Evolutionary conservation across 1,284 basidiomycete species (phyloP).

Genomic region (Pascua sp.): DNA sequence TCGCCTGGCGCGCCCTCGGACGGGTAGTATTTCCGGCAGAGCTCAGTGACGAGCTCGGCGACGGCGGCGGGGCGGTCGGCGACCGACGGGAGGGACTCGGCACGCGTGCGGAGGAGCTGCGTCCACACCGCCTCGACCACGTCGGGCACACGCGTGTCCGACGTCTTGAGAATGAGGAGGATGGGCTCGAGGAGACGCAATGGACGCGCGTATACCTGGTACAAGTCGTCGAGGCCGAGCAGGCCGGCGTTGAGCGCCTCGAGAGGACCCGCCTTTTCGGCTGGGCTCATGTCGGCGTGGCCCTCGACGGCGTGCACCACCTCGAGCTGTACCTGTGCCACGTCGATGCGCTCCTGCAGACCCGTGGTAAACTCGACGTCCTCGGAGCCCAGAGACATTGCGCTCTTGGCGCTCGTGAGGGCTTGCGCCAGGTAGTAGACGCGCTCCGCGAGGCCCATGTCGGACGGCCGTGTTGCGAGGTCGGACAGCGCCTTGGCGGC

Average conservation of each 20-base stretch:
- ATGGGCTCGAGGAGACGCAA: slow-evolving; percentile 80
- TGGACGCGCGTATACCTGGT: slow-evolving; percentile 81
- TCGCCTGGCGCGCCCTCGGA: slow-evolving; percentile 61
- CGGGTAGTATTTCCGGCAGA: slow-evolving; percentile 81
- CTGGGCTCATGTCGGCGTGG: slow-evolving; percentile 45
- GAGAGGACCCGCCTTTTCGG: slow-evolving; percentile 60
- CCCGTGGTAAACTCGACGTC: slow-evolving; percentile 90
- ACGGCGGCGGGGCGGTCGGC: slow-evolving; percentile 18
- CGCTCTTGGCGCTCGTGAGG: slow-evolving; percentile 91
- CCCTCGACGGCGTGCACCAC: slow-evolving; percentile 54
- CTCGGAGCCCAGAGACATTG: slow-evolving; percentile 66
- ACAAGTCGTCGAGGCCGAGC: slow-evolving; percentile 61
- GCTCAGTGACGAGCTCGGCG: slow-evolving; percentile 57
- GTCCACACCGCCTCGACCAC: slow-evolving; percentile 84
- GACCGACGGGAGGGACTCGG: neutral
- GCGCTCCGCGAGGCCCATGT: slow-evolving; percentile 65
- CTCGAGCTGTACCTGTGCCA: slow-evolving; percentile 93
- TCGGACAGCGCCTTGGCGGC: slow-evolving; percentile 84
- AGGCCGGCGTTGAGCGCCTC: slow-evolving; percentile 57
- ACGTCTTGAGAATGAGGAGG: slow-evolving; percentile 86
- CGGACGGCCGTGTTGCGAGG: slow-evolving; percentile 76
- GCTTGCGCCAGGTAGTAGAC: slow-evolving; percentile 89
- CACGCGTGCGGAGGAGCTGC: slow-evolving; percentile 73
- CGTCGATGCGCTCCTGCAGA: slow-evolving; percentile 93
- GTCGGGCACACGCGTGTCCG: slow-evolving; percentile 82